Evolutionary conservation across 176 grass and related monocot genomes (phyloP).

Genomic region (Oryza rufipogon): DNA sequence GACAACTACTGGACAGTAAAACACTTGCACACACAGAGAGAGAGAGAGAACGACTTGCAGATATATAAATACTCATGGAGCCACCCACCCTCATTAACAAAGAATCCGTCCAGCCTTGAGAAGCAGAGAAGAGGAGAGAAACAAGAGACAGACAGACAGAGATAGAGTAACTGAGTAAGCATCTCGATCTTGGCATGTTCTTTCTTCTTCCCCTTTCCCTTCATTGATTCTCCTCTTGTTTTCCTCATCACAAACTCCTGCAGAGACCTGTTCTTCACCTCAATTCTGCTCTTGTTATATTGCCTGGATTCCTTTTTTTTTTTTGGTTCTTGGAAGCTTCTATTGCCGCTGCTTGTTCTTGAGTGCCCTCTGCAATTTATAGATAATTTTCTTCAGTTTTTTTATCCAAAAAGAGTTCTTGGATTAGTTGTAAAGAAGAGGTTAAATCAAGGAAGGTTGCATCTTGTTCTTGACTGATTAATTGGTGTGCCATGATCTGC

Average conservation of each 20-base stretch:
- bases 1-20: not conserved
- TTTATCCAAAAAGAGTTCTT: not conserved
- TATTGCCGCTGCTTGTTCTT: not conserved
- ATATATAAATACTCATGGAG: slow-evolving; percentile 40
- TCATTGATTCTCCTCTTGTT: not conserved
- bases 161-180: slow-evolving; percentile 6
- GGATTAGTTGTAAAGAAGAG: not conserved
- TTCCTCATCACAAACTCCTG: not conserved
- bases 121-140: slow-evolving; percentile 25
- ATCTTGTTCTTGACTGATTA: slow-evolving; percentile 22
- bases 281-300: slow-evolving; percentile 3
- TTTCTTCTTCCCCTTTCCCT: slow-evolving; percentile 13
- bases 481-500: slow-evolving; percentile 36
- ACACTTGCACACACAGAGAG: not conserved
- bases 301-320: not conserved
- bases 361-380: not conserved
- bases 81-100: slow-evolving; percentile 47
- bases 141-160: slow-evolving; percentile 1
- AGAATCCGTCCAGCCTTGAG: slow-evolving; percentile 24
- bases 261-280: not conserved
- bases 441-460: not conserved
- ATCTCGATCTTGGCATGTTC: slow-evolving; percentile 7
- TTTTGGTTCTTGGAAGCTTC: not conserved
- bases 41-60: not conserved
- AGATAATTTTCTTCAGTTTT: not conserved